Evolutionary conservation across 257 asterid genomes (phyloP).

Genomic region (Rehmannia glutinosa): DNA sequence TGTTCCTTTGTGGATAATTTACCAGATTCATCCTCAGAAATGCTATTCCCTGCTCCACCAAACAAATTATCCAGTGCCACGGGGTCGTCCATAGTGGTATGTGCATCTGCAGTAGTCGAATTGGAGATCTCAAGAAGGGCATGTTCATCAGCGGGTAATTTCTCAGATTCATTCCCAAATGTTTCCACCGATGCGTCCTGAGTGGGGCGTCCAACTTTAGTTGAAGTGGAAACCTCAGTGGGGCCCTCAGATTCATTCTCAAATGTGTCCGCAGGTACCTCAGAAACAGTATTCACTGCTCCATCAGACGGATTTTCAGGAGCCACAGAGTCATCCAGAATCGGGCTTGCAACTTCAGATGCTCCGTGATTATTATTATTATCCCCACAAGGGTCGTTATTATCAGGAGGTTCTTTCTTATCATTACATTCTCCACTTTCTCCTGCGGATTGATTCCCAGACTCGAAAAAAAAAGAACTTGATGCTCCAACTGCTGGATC

Average conservation of each 20-base stretch:
- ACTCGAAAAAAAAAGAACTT: too few relatives aligned
- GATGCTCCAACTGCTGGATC: too few relatives aligned
- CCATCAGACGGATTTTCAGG: slow-evolving; percentile 13
- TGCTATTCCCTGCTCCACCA: neutral
- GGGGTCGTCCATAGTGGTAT: neutral
- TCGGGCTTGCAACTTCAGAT: slow-evolving; percentile 14
- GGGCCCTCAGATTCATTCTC: neutral
- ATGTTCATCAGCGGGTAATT: neutral
- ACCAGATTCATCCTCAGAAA: slow-evolving; percentile 2
- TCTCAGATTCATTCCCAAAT: neutral
- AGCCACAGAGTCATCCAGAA: neutral
- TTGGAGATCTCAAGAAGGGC: neutral
- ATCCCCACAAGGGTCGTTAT: too few relatives aligned
- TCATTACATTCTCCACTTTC: too few relatives aligned
- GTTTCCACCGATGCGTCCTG: slow-evolving; percentile 1
- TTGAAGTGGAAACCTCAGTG: too few relatives aligned
- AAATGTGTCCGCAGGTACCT: neutral
- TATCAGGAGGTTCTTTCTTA: neutral
- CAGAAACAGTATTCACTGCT: slow-evolving; percentile 12
- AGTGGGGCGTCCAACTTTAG: too few relatives aligned
- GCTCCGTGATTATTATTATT: too few relatives aligned
- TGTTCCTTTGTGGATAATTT: slow-evolving; percentile 12
- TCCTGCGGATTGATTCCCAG: too few relatives aligned
- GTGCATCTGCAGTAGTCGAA: neutral
- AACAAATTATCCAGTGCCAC: neutral